phyloP scores from a whole-genome alignment of 2,329 filamentous ascomycete genomes.

The Cryphonectria parasitica region DNA sequence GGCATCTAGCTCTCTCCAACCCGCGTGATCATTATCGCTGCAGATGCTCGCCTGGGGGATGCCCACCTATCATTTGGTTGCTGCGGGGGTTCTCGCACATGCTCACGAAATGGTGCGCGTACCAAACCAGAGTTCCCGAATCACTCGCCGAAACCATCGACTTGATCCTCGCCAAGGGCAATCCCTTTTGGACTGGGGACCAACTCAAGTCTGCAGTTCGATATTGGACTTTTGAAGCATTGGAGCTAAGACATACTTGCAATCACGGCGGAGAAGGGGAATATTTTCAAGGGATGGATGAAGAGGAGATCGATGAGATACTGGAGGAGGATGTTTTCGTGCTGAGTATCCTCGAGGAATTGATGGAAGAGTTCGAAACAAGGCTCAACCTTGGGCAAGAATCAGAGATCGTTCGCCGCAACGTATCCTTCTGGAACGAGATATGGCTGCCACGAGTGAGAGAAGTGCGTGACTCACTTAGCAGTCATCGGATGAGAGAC shows the following conservation, averaged over 20 bases:
- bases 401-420: neutral
- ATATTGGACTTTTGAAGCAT: neutral
- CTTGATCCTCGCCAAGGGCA: neutral
- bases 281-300: neutral
- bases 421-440: neutral
- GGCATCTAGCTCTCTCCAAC: neutral
- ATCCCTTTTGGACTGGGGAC: neutral
- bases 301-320: neutral
- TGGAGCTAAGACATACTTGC: neutral
- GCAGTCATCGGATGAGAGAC: neutral
- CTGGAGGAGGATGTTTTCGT: neutral
- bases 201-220: neutral
- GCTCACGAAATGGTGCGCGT: accelerated
- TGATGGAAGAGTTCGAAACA: neutral
- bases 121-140: neutral
- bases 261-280: neutral
- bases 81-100: neutral
- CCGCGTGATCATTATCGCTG: neutral
- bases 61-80: neutral
- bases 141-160: neutral
- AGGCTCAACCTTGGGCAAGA: neutral
- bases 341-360: neutral
- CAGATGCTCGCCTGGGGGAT: neutral
- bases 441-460: neutral
- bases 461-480: neutral